These are phyloP conservation scores for Panicum miliaceum DNA, from an alignment of 176 grass and related monocot genomes.

Conservation along the genomic window DNA sequence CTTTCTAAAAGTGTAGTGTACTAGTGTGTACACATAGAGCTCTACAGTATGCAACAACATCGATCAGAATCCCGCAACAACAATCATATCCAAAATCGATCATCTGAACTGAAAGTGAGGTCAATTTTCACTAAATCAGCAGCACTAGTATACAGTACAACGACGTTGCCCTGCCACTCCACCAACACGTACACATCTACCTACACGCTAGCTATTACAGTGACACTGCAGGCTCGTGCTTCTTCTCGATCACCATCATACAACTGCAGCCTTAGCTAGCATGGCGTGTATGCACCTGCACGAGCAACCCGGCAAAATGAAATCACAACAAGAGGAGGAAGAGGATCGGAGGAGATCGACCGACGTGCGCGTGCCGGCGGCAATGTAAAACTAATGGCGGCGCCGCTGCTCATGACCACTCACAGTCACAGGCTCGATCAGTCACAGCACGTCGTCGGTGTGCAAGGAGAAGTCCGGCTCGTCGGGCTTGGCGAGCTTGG, in stretches of 20 bases:
- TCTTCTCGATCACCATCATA: background rate
- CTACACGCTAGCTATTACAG: background rate
- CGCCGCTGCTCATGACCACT: too few relatives aligned
- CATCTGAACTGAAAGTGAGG: constrained; percentile 23
- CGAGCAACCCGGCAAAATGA: background rate
- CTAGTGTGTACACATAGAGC: too few relatives aligned
- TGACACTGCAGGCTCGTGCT: background rate
- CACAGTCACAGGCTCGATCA: too few relatives aligned
- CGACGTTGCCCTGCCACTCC: background rate
- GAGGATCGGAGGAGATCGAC: background rate
- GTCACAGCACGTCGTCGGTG: constrained; percentile 58
- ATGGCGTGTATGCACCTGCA: background rate
- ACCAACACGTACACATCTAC: background rate
- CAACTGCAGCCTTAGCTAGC: too few relatives aligned
- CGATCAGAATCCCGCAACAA: too few relatives aligned
- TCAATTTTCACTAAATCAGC: constrained; percentile 29
- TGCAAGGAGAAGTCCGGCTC: constrained; percentile 87
- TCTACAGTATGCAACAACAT: too few relatives aligned
- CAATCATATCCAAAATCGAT: too few relatives aligned
- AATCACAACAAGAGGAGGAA: background rate
- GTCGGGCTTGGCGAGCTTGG: constrained; percentile 86
- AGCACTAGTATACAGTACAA: constrained; percentile 54
- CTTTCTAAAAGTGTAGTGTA: too few relatives aligned
- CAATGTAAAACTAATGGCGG: too few relatives aligned
- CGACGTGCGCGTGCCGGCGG: too few relatives aligned